phyloP scores from a whole-genome alignment of 208 protist species.

The Crithidia acanthocephali region DNA sequence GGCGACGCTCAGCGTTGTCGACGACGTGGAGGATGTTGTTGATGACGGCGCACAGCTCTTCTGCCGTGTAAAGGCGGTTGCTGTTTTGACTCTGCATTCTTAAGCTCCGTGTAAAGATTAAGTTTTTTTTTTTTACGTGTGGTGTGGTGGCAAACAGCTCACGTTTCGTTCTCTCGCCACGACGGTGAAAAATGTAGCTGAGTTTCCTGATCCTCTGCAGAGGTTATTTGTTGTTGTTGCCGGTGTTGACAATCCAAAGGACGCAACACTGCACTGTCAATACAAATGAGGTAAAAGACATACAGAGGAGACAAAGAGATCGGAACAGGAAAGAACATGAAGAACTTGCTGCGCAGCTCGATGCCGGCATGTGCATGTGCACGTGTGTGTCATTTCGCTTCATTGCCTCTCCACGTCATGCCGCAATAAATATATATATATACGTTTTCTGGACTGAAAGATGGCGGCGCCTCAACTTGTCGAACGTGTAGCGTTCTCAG shows the following conservation, averaged over 20 bases:
- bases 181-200: no score
- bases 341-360: no score
- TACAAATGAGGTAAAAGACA: not conserved
- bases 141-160: not conserved
- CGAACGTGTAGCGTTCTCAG: no score
- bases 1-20: constrained; percentile 75
- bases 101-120: not conserved
- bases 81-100: not conserved
- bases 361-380: no score
- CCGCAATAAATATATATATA: no score
- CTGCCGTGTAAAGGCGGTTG: constrained; percentile 27
- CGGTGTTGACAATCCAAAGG: not conserved
- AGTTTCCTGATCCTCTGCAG: not conserved
- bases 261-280: not conserved
- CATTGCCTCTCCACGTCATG: no score
- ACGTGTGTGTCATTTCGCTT: no score
- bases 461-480: no score
- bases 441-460: no score
- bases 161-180: no score
- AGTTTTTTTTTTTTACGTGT: constrained; percentile 1
- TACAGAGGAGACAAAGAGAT: not conserved
- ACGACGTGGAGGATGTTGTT: constrained; percentile 50
- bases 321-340: not conserved
- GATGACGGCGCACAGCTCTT: constrained; percentile 61
- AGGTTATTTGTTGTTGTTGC: not conserved